Conservation (phyloP, 2,329 filamentous ascomycete species). For the Trichoderma guizhouense region DNA sequence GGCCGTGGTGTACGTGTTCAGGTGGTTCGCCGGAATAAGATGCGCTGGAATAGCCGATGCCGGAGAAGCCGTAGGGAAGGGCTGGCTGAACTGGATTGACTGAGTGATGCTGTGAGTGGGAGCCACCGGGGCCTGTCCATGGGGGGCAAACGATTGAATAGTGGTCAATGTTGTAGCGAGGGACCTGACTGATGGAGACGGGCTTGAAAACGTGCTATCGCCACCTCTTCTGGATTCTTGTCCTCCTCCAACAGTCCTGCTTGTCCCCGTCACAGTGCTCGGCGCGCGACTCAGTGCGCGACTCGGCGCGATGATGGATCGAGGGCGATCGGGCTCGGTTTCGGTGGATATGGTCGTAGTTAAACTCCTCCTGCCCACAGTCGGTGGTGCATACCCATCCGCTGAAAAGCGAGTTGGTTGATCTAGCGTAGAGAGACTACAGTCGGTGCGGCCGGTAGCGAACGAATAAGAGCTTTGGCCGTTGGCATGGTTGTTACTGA, state of each 20-base stretch:
- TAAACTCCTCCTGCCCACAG: constrained; percentile 66
- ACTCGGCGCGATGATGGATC: constrained; percentile 73
- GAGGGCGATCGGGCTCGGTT: constrained; percentile 72
- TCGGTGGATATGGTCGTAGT: constrained; percentile 77
- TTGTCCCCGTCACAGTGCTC: constrained; percentile 69
- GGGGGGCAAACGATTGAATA: constrained; percentile 61
- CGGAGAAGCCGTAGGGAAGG: constrained; percentile 61
- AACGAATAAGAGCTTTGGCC: constrained; percentile 52
- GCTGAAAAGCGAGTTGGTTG: constrained; percentile 60
- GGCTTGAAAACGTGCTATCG: constrained; percentile 77
- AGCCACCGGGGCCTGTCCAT: constrained; percentile 34
- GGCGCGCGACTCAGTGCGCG: constrained; percentile 65
- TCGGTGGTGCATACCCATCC: constrained; percentile 55
- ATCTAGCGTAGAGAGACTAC: constrained; percentile 52
- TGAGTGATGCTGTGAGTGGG: constrained; percentile 41
- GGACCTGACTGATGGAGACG: constrained; percentile 75
- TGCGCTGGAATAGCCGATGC: constrained; percentile 72
- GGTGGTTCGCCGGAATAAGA: constrained; percentile 56
- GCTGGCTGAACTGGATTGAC: constrained; percentile 61
- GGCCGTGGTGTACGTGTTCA: constrained; percentile 71
- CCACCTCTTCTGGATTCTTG: constrained; percentile 66
- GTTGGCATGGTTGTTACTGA: constrained; percentile 32
- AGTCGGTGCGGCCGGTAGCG: constrained; percentile 53
- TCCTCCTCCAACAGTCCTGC: constrained; percentile 63
- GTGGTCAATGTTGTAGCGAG: constrained; percentile 82